These are phyloP conservation scores for Ustilago crameri DNA, from an alignment of 1,284 basidiomycete genomes.

Conservation along the genomic window DNA sequence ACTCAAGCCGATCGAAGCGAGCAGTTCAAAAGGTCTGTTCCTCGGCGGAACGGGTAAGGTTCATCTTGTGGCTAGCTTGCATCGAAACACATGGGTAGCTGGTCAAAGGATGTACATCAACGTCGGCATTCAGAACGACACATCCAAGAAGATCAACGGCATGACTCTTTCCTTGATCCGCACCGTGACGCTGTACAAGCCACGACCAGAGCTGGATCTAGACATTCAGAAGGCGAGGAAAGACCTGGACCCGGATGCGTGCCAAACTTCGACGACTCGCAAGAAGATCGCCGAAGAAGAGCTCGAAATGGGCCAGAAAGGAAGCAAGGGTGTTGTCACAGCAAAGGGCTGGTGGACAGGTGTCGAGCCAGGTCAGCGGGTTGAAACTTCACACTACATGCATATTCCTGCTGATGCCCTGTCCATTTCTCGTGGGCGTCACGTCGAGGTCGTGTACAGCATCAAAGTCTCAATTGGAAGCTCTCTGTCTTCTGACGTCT, in stretches of 20 bases:
- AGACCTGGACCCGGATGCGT: slow-evolving; percentile 59
- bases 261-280: slow-evolving; percentile 56
- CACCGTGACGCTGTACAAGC: slow-evolving; percentile 78
- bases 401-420: slow-evolving; percentile 75
- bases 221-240: slow-evolving; percentile 21
- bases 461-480: slow-evolving; percentile 80
- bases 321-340: slow-evolving; percentile 55
- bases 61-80: slow-evolving; percentile 78
- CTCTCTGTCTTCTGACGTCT: slow-evolving; percentile 75
- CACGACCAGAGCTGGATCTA: slow-evolving; percentile 71
- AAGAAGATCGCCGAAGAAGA: slow-evolving; percentile 62
- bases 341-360: slow-evolving; percentile 66
- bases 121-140: slow-evolving; percentile 79
- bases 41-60: slow-evolving; percentile 76
- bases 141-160: slow-evolving; percentile 71
- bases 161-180: slow-evolving; percentile 78
- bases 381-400: slow-evolving; percentile 64
- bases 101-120: slow-evolving; percentile 84
- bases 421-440: slow-evolving; percentile 78
- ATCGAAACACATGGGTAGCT: slow-evolving; percentile 83
- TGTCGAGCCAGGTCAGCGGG: slow-evolving; percentile 49
- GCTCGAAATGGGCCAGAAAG: slow-evolving; percentile 63
- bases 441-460: slow-evolving; percentile 83
- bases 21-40: slow-evolving; percentile 74
- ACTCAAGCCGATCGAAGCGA: slow-evolving; percentile 75